phyloP scores from a whole-genome alignment of 2,329 filamentous ascomycete genomes.

The Exophiala spinifera region DNA sequence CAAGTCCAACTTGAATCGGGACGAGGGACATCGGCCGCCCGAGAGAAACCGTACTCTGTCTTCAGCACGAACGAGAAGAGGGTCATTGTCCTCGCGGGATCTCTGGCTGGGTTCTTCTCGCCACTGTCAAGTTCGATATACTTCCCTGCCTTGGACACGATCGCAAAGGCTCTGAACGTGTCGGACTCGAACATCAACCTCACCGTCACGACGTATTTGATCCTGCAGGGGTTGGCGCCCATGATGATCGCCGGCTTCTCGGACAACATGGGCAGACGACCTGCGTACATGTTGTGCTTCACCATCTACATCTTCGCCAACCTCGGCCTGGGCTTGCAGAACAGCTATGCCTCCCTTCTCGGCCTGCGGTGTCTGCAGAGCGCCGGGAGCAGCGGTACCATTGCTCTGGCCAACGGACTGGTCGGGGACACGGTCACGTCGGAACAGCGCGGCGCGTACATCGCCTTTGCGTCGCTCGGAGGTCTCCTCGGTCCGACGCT shows the following conservation, averaged over 20 bases:
- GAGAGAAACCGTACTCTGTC: conserved; percentile 6
- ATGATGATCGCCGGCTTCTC: conserved; percentile 51
- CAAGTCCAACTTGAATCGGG: not conserved
- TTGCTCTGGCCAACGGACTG: conserved; percentile 41
- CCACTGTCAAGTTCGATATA: conserved; percentile 37
- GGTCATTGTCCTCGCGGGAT: conserved; percentile 8
- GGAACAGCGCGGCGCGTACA: conserved; percentile 42
- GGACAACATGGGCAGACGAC: conserved; percentile 49
- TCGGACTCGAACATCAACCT: conserved; percentile 25
- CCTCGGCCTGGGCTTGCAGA: conserved; percentile 40
- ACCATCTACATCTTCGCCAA: conserved; percentile 43
- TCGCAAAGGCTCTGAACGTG: conserved; percentile 37
- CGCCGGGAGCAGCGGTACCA: conserved; percentile 41
- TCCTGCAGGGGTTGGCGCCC: conserved; percentile 53
- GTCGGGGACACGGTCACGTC: conserved; percentile 42
- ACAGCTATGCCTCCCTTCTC: conserved; percentile 38
- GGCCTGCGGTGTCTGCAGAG: conserved; percentile 45
- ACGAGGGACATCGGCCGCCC: not conserved
- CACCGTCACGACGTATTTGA: conserved; percentile 37
- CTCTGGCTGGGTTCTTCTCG: conserved; percentile 14
- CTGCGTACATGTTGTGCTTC: conserved; percentile 49
- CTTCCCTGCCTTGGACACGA: conserved; percentile 42
- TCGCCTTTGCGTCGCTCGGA: conserved; percentile 37
- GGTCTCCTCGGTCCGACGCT: conserved; percentile 45
- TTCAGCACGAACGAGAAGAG: conserved; percentile 12